phyloP scores from a whole-genome alignment of 164 flowering plant species.

The Vitis amurensis region DNA sequence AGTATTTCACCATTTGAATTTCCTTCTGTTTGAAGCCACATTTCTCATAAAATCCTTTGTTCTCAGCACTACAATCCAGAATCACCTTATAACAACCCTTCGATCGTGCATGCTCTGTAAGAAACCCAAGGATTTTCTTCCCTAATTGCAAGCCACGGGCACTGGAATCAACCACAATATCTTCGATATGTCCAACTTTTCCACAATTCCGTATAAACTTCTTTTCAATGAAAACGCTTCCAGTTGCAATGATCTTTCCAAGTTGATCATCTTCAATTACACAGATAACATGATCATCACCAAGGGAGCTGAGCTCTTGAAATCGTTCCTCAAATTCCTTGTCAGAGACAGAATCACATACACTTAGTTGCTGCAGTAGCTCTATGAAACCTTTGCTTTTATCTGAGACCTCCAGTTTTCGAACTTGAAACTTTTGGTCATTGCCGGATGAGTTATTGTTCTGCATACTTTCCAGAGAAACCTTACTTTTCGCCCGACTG shows the following conservation, averaged over 20 bases:
- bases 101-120: constrained; percentile 52
- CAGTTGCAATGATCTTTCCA: constrained; percentile 69
- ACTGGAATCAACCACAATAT: constrained; percentile 77
- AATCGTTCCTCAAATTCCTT: constrained; percentile 62
- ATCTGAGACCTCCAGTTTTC: constrained; percentile 64
- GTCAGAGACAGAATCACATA: constrained; percentile 62
- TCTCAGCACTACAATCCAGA: constrained; percentile 70
- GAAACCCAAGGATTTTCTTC: constrained; percentile 58
- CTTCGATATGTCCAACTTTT: constrained; percentile 89
- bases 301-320: constrained; percentile 49
- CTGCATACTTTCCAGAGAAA: constrained; percentile 19
- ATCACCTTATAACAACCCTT: constrained; percentile 88
- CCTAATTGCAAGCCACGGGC: constrained; percentile 72
- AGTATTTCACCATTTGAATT: constrained; percentile 76
- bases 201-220: constrained; percentile 81
- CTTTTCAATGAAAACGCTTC: constrained; percentile 77
- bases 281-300: constrained; percentile 72
- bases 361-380: constrained; percentile 62
- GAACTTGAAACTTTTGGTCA: constrained; percentile 25
- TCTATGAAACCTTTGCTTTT: constrained; percentile 74
- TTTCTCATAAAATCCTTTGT: constrained; percentile 69
- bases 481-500: not conserved
- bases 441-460: constrained; percentile 6
- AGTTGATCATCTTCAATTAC: constrained; percentile 66
- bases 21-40: constrained; percentile 76